Evolutionary conservation across 352 stramenopile species (phyloP), one percentile per base, ranked within the genome.

Genomic region (Thalassiosira exigua): DNA sequence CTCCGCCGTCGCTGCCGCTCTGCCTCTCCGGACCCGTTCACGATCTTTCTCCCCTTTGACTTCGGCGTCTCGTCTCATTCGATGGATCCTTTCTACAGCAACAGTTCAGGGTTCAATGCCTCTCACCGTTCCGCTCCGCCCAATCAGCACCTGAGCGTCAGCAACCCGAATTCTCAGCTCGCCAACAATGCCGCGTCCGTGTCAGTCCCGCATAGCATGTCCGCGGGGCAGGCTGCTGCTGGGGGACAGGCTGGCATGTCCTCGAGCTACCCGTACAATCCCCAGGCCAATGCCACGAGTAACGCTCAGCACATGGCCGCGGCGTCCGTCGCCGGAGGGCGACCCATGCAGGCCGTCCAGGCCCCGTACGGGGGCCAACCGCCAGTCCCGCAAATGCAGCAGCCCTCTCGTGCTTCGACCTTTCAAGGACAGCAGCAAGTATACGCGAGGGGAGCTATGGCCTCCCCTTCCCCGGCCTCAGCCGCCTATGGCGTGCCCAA

Each of bases 11-110:
- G n/a, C n/a, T n/a, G n/a, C n/a, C n/a, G n/a, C n/a, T n/a, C n/a
- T n/a, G n/a, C n/a, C n/a, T n/a, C n/a, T n/a, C n/a, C n/a, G n/a
- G n/a, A n/a, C n/a, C n/a, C n/a, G n/a, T n/a, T n/a, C n/a, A 44
- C 14, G 7, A 14, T 44, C 36, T 14, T 44, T 7, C 36, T 14
- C 14, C 36, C 36, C 36, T 14, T 44, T 14, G 14, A 44, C 7
- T 44, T 14, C 7, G 36, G 36, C 7, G 36, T 14, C 36, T 44
- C 36, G 36, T 44, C 36, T 44, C n/a, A n/a, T n/a, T n/a, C 36
- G 51, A 84, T 84, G 75, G 75, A 84, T 75, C 71, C 75, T 58
- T 84, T 73, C 52, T 75, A 84, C 54, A 69, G 59, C 58, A 75
- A 73, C 61, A 76, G 54, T 52, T 33, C 65, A 41, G 46, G 27